Percentiles rank a stretch among this genome's conserved stretches.
Conservation (phyloP, 345 rosid genomes). For the Eucalyptus decipiens region DNA sequence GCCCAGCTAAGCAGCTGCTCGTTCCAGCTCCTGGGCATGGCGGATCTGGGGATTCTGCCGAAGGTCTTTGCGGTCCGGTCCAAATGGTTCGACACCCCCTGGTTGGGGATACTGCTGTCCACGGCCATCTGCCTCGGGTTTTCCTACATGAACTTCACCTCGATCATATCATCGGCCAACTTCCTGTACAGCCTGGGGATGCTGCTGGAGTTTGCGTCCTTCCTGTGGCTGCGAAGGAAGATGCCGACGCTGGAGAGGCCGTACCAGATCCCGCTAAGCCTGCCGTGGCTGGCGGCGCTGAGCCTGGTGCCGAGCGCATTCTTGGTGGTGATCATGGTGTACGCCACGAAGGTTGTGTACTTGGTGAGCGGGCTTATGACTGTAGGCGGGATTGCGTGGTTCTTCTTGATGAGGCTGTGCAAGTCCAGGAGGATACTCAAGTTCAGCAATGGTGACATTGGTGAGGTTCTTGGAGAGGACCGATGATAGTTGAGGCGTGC, state of each 20-base stretch:
- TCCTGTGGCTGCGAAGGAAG: slow-evolving; percentile 53
- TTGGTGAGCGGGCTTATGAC: slow-evolving; percentile 53
- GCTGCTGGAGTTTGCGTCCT: slow-evolving; percentile 63
- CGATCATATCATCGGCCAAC: slow-evolving; percentile 52
- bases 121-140: slow-evolving; percentile 35
- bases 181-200: slow-evolving; percentile 72
- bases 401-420: not conserved
- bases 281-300: slow-evolving; percentile 38
- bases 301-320: slow-evolving; percentile 56
- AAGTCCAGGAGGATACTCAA: not conserved
- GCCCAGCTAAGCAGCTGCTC: slow-evolving; percentile 56
- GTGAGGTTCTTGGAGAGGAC: not conserved
- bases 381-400: slow-evolving; percentile 38
- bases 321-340: slow-evolving; percentile 30
- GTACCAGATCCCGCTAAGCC: slow-evolving; percentile 38
- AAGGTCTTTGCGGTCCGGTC: slow-evolving; percentile 33
- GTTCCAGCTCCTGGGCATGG: slow-evolving; percentile 76
- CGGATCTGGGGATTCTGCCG: slow-evolving; percentile 55
- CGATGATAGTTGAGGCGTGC: not conserved
- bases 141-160: slow-evolving; percentile 39
- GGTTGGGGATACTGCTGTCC: slow-evolving; percentile 57
- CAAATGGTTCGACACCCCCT: slow-evolving; percentile 64
- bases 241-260: slow-evolving; percentile 44
- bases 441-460: not conserved
- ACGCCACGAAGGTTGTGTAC: slow-evolving; percentile 51